Evolutionary conservation across 2,329 filamentous ascomycete genomes (phyloP), one percentile per base, ranked within the genome.

Genomic region (Sclerotinia spermophila): DNA sequence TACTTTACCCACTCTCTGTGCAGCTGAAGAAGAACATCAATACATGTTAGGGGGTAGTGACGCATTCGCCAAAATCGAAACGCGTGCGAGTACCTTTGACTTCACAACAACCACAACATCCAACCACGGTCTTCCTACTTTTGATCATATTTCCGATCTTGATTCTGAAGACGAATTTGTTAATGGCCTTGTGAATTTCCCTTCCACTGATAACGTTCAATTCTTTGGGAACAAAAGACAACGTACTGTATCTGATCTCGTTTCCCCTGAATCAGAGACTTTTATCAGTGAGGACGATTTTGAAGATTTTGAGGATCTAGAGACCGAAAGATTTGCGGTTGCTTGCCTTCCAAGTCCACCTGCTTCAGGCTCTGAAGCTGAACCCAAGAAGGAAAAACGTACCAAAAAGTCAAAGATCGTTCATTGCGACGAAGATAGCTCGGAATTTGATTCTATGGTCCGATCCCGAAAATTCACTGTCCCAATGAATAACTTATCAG

Each of bases 161-260:
- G 94, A 97, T 80, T 94, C 92, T 0, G 94, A 97, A 77, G 93
- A 96, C 86, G 93, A 96, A 79, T 93, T 96, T 77, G 86, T 89
- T 77, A 90, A 88, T 79, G 86, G 87, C 69, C 86, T 96, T 13
- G 89, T 93, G 74, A 89, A 92, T 78, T 90, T 94, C 75, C 84
- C 87, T 73, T 80, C 84, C 30, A 82, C 84, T 53, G 82, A 86
- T 64, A 89, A 90, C 80, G 82, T 87, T 19, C 83, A 86, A 75
- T 90, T 86, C 80, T 79, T 86, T 72, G 85, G 86, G 70, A 86
- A 82, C 78, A 93, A 93, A 83, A 89, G 94, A 75, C 87, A 88
- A 48, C 87, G 88, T 56, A 87, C 88, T 45, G 92, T 82, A 83
- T 95, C 82, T 77, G 92, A 83, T 77, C 90, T 83, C 71, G 79